Evolutionary conservation across 2,329 filamentous ascomycete species (phyloP).

Genomic region (Aspergillus sp.): DNA sequence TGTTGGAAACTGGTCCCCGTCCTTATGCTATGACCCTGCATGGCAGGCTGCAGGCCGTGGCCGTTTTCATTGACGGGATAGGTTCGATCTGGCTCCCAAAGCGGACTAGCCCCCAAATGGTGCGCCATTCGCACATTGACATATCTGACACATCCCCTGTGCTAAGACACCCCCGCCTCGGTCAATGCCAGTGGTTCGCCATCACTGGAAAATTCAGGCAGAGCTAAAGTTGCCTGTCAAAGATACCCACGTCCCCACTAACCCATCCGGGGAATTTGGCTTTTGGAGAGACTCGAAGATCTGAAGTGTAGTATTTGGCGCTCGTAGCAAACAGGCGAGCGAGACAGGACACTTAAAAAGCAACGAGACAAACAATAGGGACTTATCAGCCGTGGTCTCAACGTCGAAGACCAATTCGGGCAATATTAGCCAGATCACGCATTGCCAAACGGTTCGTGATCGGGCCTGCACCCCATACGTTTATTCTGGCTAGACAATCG

Average conservation of each 20-base stretch:
- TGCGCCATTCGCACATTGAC: no score
- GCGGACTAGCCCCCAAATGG: background rate
- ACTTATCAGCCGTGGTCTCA: no score
- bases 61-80: background rate
- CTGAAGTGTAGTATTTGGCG: no score
- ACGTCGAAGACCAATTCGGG: no score
- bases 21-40: background rate
- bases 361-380: no score
- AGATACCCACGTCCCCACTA: background rate
- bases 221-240: background rate
- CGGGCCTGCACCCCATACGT: no score
- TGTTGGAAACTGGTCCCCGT: background rate
- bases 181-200: background rate
- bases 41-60: background rate
- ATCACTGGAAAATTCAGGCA: background rate
- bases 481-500: no score
- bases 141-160: background rate
- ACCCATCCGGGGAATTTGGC: background rate
- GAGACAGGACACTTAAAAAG: no score
- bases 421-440: no score
- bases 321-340: no score
- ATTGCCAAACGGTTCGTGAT: no score
- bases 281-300: background rate
- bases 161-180: background rate
- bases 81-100: background rate